Base-by-base conservation (phyloP, 225 moss, liverwort and hornwort genomes). In the Neckera pumila region DNA sequence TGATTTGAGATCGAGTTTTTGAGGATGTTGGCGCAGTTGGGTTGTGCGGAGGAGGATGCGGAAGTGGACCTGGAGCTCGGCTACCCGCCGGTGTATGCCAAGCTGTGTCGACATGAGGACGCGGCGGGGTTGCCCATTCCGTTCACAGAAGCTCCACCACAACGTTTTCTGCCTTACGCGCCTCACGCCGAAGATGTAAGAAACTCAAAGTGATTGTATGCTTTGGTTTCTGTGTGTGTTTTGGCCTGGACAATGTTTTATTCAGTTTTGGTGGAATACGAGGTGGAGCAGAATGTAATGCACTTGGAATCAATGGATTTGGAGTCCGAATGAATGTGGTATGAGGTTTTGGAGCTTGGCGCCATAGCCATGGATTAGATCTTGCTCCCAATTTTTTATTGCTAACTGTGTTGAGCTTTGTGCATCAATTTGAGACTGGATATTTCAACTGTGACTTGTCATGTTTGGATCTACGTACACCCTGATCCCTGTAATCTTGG, bases 141-240 rank as follows among this genome's bases (percentile, higher is more conserved):
- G 18, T 95, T 95, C 90, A 89, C 87, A 20, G 88, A 93, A 49
- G 93, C 93, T 9, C 95, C 95, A 38, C 95, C 95, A 11, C 95
- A 94, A 43, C 92, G 92, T 7, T 95, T 95, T 67, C 72, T 95
- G 83, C 95, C 95, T 36, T 95, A 95, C 83, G 77, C 95, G 6
- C 93, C 95, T 6, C 92, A 95, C 79, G 79, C 86, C 25, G 93
- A 95, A 82, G 94, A 93, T 49, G 95, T 95, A 83, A 86, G 92
- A 79, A 30, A 22, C 82, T 5, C 28, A 5, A 21, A 51, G 34
- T 20, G 76, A 34, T 53, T 36, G 53, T 21, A 23, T 22, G 23
- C 76, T 54, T n/a, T 80, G 73, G 51, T 33, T 67, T 66, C 36
- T 82, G 51, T n/a, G 38, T 25, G 38, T 43, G 33, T 49, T 75